A percentile compares a stretch with the other conserved stretches of the same genome.
Evolutionary conservation across 1,139 yeast species (phyloP).

Genomic region (Lodderomyces metapsilosis): DNA sequence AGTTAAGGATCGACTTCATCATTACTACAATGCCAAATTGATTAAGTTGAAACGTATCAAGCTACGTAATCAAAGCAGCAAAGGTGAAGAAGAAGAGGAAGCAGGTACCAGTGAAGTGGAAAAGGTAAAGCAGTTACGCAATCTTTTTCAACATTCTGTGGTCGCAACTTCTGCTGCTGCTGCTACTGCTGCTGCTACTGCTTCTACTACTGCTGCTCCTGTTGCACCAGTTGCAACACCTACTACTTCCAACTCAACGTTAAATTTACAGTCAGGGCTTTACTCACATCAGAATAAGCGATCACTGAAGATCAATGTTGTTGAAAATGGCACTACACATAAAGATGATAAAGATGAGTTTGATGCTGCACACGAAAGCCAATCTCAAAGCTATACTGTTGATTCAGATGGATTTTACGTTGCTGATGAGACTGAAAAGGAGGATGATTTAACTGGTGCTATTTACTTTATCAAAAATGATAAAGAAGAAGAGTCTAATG

Average conservation of each 20-base stretch:
- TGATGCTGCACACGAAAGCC: not conserved
- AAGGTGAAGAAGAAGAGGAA: not conserved
- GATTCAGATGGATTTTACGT: not conserved
- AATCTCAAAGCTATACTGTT: not conserved
- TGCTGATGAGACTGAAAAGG: slow-evolving; percentile 2
- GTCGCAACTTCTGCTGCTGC: too few species aligned
- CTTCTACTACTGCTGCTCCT: not conserved
- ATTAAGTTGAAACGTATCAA: not conserved
- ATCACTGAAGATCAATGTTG: slow-evolving; percentile 5
- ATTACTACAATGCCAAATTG: slow-evolving; percentile 1
- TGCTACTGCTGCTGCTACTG: not conserved
- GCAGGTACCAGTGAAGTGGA: too few species aligned
- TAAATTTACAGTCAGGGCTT: not conserved
- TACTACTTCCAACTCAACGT: not conserved
- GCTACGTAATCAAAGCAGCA: not conserved
- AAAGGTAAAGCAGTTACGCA: too few species aligned
- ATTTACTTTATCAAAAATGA: slow-evolving; percentile 12
- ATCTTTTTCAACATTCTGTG: too few species aligned
- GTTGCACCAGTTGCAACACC: not conserved
- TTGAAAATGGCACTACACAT: not conserved
- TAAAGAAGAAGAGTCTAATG: slow-evolving; percentile 3
- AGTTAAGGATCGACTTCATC: not conserved
- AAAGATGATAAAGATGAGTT: not conserved
- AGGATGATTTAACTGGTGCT: slow-evolving; percentile 12
- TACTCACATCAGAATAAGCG: slow-evolving; percentile 2